Evolutionary conservation across 1,284 basidiomycete species (phyloP).

Genomic region (Ganoderma boninense): DNA sequence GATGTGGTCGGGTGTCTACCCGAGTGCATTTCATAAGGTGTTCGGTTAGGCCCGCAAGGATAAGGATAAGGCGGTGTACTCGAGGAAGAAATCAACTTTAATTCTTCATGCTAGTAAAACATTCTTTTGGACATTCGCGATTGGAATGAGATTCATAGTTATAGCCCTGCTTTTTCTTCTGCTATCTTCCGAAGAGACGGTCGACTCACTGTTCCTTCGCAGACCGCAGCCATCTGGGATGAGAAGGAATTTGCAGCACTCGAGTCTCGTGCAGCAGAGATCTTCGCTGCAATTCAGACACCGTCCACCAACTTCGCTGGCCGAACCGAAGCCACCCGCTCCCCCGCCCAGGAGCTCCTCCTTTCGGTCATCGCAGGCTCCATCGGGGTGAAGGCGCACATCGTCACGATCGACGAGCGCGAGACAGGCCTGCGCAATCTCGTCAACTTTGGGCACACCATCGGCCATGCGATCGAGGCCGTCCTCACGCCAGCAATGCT

Average conservation of each 20-base stretch:
- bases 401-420: constrained; percentile 94
- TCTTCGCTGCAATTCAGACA: constrained; percentile 84
- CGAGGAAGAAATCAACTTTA: too few species aligned
- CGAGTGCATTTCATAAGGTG: too few species aligned
- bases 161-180: neutral
- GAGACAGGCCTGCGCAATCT: constrained; percentile 96
- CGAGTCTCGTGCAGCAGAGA: constrained; percentile 85
- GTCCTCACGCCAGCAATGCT: constrained; percentile 90
- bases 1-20: too few species aligned
- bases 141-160: too few species aligned
- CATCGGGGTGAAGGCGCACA: constrained; percentile 92
- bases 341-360: constrained; percentile 75
- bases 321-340: constrained; percentile 73
- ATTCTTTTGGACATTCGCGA: too few species aligned
- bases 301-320: constrained; percentile 71
- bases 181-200: neutral
- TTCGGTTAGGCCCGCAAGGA: too few species aligned
- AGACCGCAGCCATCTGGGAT: constrained; percentile 98
- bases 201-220: constrained; percentile 15
- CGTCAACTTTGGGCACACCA: constrained; percentile 97
- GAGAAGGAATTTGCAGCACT: constrained; percentile 87
- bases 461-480: constrained; percentile 96
- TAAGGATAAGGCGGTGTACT: too few species aligned
- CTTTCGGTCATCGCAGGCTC: constrained; percentile 88
- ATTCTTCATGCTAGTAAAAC: too few species aligned